Evolutionary conservation across 2,329 filamentous ascomycete species (phyloP).

Genomic region (Ampelomyces quisqualis): DNA sequence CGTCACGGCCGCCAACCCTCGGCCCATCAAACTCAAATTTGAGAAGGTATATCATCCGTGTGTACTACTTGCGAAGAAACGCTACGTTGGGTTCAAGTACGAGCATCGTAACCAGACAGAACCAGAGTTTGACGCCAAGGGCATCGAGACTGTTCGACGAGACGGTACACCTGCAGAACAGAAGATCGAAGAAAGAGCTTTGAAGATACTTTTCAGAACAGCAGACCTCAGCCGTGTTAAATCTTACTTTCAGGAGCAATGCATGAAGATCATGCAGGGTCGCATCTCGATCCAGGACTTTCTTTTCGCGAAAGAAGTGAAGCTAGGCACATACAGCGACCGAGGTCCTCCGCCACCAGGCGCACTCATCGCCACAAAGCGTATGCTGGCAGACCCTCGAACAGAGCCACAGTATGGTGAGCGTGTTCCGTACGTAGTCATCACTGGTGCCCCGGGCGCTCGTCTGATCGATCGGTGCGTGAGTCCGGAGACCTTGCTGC

Average conservation of each 20-base stretch:
- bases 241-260: slow-evolving; percentile 84
- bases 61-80: slow-evolving; percentile 91
- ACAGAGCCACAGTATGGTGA: slow-evolving; percentile 94
- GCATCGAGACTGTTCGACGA: slow-evolving; percentile 93
- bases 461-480: slow-evolving; percentile 87
- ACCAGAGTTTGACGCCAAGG: slow-evolving; percentile 95
- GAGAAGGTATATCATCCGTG: slow-evolving; percentile 98
- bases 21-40: slow-evolving; percentile 93
- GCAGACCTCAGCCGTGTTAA: slow-evolving; percentile 88
- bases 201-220: slow-evolving; percentile 87
- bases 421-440: slow-evolving; percentile 89
- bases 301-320: slow-evolving; percentile 91
- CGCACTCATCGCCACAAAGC: slow-evolving; percentile 80
- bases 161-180: slow-evolving; percentile 95
- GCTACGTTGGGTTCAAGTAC: slow-evolving; percentile 98
- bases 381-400: slow-evolving; percentile 82
- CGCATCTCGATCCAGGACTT: slow-evolving; percentile 91
- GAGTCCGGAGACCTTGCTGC: slow-evolving; percentile 77
- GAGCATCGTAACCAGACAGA: slow-evolving; percentile 72
- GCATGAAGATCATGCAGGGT: slow-evolving; percentile 87
- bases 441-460: slow-evolving; percentile 83
- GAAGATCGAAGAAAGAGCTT: slow-evolving; percentile 90
- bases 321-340: slow-evolving; percentile 82
- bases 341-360: slow-evolving; percentile 79
- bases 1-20: slow-evolving; percentile 85